Evolutionary conservation across 192 early-diverging fungal species (phyloP).

Genomic region (Coemansia sp.): DNA sequence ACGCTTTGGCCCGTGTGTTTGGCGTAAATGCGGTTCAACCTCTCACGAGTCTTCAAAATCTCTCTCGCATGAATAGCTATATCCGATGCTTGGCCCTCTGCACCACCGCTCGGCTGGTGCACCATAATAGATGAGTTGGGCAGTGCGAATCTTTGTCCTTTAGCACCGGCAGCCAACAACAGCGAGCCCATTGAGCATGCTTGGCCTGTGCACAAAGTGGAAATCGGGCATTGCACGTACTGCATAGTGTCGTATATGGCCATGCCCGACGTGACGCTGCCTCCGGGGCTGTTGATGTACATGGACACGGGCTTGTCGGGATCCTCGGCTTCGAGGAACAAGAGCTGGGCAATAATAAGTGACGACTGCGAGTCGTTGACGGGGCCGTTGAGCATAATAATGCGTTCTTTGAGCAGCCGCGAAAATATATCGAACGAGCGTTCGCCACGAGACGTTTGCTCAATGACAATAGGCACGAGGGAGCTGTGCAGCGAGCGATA

Average conservation of each 20-base stretch:
- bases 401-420: slow-evolving; percentile 92
- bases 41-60: slow-evolving; percentile 82
- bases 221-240: slow-evolving; percentile 90
- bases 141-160: slow-evolving; percentile 80
- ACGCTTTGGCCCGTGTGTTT: slow-evolving; percentile 82
- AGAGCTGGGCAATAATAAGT: slow-evolving; percentile 89
- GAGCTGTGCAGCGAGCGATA: slow-evolving; percentile 11
- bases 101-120: slow-evolving; percentile 96
- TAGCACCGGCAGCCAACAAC: slow-evolving; percentile 84
- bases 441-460: slow-evolving; percentile 77
- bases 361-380: slow-evolving; percentile 82
- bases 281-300: slow-evolving; percentile 98
- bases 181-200: slow-evolving; percentile 98
- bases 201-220: slow-evolving; percentile 95
- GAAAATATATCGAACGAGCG: slow-evolving; percentile 98
- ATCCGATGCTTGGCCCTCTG: slow-evolving; percentile 90
- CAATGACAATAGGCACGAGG: slow-evolving; percentile 55
- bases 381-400: slow-evolving; percentile 92
- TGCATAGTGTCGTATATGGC: slow-evolving; percentile 89
- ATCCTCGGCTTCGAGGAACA: slow-evolving; percentile 94
- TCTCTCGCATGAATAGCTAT: slow-evolving; percentile 97
- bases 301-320: slow-evolving; percentile 90
- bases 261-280: slow-evolving; percentile 93
- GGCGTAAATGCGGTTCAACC: slow-evolving; percentile 83
- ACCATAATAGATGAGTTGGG: slow-evolving; percentile 96